These are phyloP conservation scores for Voacanga thouarsii DNA, from an alignment of 257 asterid species.

Conservation along the genomic window DNA sequence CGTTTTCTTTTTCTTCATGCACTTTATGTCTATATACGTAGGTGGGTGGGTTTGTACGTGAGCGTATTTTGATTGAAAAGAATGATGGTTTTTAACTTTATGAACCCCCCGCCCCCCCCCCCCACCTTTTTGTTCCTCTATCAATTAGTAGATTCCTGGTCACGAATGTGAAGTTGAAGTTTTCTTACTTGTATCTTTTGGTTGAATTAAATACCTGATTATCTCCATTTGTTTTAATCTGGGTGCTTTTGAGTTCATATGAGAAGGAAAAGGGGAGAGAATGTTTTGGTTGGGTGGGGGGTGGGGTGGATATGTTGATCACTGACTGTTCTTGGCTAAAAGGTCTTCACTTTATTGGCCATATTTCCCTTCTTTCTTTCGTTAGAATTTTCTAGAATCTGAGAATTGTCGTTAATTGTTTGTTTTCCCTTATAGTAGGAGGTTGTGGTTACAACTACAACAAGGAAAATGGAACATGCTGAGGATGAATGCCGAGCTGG, in stretches of 20 bases:
- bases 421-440: conserved; percentile 11
- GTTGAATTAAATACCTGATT: neutral
- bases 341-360: neutral
- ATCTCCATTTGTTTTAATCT: no score
- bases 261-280: neutral
- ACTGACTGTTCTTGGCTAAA: neutral
- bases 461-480: conserved; percentile 59
- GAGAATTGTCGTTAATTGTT: neutral
- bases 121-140: neutral
- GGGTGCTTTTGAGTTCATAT: neutral
- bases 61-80: neutral
- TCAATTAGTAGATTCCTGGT: neutral
- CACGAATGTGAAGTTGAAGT: neutral
- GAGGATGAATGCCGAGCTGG: conserved; percentile 50
- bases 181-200: neutral
- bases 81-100: neutral
- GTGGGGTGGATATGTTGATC: neutral
- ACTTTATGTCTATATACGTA: neutral
- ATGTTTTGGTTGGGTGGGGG: neutral
- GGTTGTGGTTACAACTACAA: conserved; percentile 2
- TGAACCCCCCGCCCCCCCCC: neutral
- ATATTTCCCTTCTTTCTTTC: neutral
- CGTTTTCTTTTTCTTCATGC: neutral
- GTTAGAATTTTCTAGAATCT: neutral
- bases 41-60: neutral